phyloP scores from a whole-genome alignment of 768 basidiomycete species.

The Auriculariales sp. region DNA sequence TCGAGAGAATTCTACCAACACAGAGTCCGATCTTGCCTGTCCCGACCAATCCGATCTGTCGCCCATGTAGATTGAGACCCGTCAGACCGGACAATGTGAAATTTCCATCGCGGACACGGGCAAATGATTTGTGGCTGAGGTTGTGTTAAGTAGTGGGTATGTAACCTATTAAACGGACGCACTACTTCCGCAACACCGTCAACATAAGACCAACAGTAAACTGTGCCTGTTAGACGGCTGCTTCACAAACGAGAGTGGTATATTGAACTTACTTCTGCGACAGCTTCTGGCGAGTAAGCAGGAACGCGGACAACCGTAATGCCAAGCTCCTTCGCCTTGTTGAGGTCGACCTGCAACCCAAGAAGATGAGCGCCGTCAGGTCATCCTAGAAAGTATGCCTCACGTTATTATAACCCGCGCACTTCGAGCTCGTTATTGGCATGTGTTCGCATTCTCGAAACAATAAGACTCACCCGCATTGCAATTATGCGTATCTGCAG shows the following conservation, averaged over 20 bases:
- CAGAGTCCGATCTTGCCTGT: constrained; percentile 19
- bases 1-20: constrained; percentile 14
- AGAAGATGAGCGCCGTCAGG: background rate
- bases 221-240: constrained; percentile 1
- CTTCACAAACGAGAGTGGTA: background rate
- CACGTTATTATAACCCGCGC: background rate
- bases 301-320: constrained; percentile 10
- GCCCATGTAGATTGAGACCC: constrained; percentile 14
- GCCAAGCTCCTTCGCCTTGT: constrained; percentile 8
- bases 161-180: background rate
- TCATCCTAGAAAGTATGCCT: background rate
- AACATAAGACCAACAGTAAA: constrained; percentile 12
- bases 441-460: background rate
- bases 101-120: constrained; percentile 11
- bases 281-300: constrained; percentile 12
- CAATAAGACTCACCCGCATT: background rate
- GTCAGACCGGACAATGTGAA: constrained; percentile 11
- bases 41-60: constrained; percentile 19
- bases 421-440: background rate
- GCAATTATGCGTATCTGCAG: constrained; percentile 8
- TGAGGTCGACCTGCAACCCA: constrained; percentile 11
- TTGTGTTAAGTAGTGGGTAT: background rate
- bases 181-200: constrained; percentile 11
- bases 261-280: constrained; percentile 6
- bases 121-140: constrained; percentile 10